Base-by-base conservation (phyloP, 352 stramenopile genomes). In the Phytophthora nicotianae region DNA sequence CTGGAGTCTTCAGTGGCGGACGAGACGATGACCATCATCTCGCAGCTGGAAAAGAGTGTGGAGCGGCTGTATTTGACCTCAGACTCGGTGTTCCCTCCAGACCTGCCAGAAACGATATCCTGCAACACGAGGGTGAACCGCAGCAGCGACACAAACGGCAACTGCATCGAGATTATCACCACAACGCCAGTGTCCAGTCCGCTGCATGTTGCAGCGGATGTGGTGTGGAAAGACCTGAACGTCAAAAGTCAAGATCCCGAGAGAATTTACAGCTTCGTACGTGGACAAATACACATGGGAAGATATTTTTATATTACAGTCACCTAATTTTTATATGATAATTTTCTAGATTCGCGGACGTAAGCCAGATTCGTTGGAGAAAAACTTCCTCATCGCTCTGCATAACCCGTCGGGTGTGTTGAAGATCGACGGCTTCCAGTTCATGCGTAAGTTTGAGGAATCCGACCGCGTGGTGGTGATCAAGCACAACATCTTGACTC, bases 371-470 rank as follows among this genome's bases (percentile, higher is more conserved):
- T 77, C 68, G 2, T 17, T 72, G 33, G 68, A 77, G 43, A 77
- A 77, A 45, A 77, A 77, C 41, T 77, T 77, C 42, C 24, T 77
- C 45, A 45, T 72, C 33, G 58, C 68, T 23, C n/a, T 74, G 32
- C 68, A 65, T 21, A 71, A 77, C 24, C 53, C 54, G 23, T 61
- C 66, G 23, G 58, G 68, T 1, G 62, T 71, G 11, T 33, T 74
- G 1, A 62, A 65, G 17, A 70, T 74, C 54, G 60, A 74, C 55
- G 60, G 54, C 3, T 65, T 70, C 17, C 65, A 74, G 50, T 74
- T 74, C 54, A 74, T 70, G 65, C 65, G 65, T 45, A 74, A 74
- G 19, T 74, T 70, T 45, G 61, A 70, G 35, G 65, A 74, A 43
- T 32, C 54, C 6, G 65, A 74, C 54, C 65, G 65, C 33, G 61